Percentiles rank a stretch among this genome's conserved stretches.
Evolutionary conservation across 2,329 filamentous ascomycete genomes (phyloP).

Genomic region (Aspergillus sp.): DNA sequence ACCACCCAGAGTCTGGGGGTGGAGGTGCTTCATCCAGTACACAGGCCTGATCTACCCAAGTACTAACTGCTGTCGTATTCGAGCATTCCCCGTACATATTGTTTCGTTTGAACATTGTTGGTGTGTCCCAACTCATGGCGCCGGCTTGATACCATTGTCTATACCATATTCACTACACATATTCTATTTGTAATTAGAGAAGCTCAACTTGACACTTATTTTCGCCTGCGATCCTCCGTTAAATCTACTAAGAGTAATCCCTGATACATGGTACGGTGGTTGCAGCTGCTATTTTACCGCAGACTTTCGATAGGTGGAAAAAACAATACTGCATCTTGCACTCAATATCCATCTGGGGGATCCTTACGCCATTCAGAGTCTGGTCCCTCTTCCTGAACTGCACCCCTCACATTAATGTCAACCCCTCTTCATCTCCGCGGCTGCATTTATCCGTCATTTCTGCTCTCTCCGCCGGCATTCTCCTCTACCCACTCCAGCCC

Average conservation of each 20-base stretch:
- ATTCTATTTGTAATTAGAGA: constrained; percentile 9
- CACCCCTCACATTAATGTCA: not conserved
- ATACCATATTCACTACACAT: constrained; percentile 5
- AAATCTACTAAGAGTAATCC: not conserved
- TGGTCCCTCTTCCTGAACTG: too few relatives aligned
- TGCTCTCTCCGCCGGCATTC: constrained; percentile 1
- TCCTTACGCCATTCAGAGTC: not conserved
- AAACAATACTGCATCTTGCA: not conserved
- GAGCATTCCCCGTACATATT: constrained; percentile 5
- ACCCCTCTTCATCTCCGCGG: not conserved
- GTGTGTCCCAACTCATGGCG: constrained; percentile 1
- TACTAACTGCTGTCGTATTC: not conserved
- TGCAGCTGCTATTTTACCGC: constrained; percentile 4
- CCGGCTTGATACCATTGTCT: constrained; percentile 6
- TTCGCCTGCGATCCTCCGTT: not conserved
- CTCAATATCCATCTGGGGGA: not conserved
- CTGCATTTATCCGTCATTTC: constrained; percentile 15
- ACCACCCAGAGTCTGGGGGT: not conserved
- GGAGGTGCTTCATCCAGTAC: not conserved
- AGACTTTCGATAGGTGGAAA: constrained; percentile 16
- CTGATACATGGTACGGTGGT: not conserved
- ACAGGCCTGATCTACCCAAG: not conserved
- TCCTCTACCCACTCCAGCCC: not conserved
- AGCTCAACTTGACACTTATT: not conserved
- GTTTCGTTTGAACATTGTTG: not conserved